phyloP scores from a whole-genome alignment of 2,329 filamentous ascomycete species.

The Beauveria sp. region DNA sequence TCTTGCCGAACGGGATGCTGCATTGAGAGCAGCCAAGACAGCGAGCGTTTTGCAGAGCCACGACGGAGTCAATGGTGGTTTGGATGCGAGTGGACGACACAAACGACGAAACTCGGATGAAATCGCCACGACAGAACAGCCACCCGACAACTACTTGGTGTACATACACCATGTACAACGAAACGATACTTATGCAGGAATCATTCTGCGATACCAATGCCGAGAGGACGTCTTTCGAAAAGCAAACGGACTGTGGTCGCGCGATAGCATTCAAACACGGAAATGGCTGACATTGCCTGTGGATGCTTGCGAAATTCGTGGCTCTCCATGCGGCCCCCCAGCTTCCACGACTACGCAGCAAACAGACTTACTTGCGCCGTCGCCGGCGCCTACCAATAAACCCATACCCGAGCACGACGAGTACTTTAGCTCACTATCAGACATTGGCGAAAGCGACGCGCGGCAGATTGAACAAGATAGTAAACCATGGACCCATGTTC shows the following conservation, averaged over 20 bases:
- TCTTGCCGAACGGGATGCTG: constrained; percentile 43
- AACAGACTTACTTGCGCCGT: constrained; percentile 45
- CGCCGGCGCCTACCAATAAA: constrained; percentile 29
- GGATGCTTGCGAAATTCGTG: constrained; percentile 79
- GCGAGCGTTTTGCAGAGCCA: constrained; percentile 55
- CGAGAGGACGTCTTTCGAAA: constrained; percentile 74
- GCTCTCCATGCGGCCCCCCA: constrained; percentile 56
- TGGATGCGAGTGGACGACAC: constrained; percentile 47
- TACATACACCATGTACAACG: constrained; percentile 83
- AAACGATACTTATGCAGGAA: constrained; percentile 81
- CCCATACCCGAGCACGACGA: constrained; percentile 27
- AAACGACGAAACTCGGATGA: constrained; percentile 67
- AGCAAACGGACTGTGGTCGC: constrained; percentile 90
- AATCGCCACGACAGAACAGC: constrained; percentile 40
- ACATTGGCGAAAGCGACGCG: constrained; percentile 21
- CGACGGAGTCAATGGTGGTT: constrained; percentile 49
- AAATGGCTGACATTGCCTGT: constrained; percentile 79
- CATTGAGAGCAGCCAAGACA: constrained; percentile 47
- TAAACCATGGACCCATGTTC: constrained; percentile 73
- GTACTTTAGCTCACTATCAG: constrained; percentile 31
- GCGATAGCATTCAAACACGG: constrained; percentile 80
- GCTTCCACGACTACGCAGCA: constrained; percentile 30
- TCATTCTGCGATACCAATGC: constrained; percentile 86
- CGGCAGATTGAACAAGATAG: constrained; percentile 41
- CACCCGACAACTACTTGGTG: constrained; percentile 69